Evolutionary conservation across 2,329 filamentous ascomycete species (phyloP), one percentile per base, ranked within the genome.

Genomic region (Trichoderma semiorbis): DNA sequence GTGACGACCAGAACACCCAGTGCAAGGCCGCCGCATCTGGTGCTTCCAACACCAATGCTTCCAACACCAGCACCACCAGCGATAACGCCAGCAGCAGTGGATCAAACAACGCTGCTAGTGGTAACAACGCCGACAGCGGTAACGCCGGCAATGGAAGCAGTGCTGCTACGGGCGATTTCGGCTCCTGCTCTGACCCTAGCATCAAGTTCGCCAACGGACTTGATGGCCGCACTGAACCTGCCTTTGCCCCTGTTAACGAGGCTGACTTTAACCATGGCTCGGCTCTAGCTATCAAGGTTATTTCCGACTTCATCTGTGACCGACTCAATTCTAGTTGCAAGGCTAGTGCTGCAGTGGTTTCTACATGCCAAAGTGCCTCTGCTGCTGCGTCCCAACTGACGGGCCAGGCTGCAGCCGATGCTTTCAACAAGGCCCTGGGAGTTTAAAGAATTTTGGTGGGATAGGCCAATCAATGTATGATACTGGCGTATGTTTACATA

Each of bases 131-230:
- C 21, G 47, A 24, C 7, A 53, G 11, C 21, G 47, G n/a, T 53
- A 53, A 53, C 21, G 21, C 47, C 5, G 47, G 47, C 47, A 53
- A 53, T 53, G 47, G 36, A 36, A 63, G 26, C 34, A 43, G 3
- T 63, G 21, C 60, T 39, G 21, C 60, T 39, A 28, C 60, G 16
- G 32, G 34, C 5, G 39, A 36, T 63, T 63, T 63, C 34, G 60
- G 60, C 34, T 63, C 60, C 7, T 63, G 60, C 60, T 63, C 60
- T 36, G 39, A 63, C 8, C 60, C 60, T 5, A 39, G 32, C 34
- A 63, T 63, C 34, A 63, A 63, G 60, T 63, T 63, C 60, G 60
- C 60, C 34, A 63, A 63, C 34, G 60, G 60, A 7, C 60, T 63
- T n/a, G 60, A 63, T 43, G 60, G 60, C 34, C 60, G 60, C 34